A percentile compares a stretch with the other conserved stretches of the same genome.
phyloP scores from a whole-genome alignment of 179 eudicot genomes.

The Vitellaria paradoxa region DNA sequence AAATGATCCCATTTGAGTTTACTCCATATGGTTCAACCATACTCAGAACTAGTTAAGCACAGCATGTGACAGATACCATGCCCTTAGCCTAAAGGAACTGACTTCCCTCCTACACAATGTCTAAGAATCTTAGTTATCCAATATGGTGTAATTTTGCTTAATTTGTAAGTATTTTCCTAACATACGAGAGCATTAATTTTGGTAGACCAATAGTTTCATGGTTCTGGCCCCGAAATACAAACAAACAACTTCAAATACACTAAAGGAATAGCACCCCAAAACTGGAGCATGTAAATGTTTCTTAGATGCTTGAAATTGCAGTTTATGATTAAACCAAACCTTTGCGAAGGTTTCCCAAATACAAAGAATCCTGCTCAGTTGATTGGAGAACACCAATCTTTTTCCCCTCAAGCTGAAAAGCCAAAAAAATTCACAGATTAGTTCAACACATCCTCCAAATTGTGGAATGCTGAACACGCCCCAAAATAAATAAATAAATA shows the following conservation, averaged over 20 bases:
- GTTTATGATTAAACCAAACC: constrained; percentile 37
- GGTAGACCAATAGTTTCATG: neutral
- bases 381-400: constrained; percentile 73
- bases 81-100: neutral
- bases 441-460: neutral
- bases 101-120: neutral
- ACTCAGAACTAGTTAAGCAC: neutral
- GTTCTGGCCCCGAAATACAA: constrained; percentile 6
- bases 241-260: constrained; percentile 1
- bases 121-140: neutral
- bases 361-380: constrained; percentile 55
- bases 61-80: neutral
- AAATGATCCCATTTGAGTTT: neutral
- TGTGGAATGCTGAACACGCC: neutral
- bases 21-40: neutral
- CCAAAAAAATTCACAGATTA: constrained; percentile 9
- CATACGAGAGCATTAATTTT: neutral
- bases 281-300: neutral
- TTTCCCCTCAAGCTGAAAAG: constrained; percentile 66
- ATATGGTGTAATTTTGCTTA: neutral
- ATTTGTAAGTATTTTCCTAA: neutral
- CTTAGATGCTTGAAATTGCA: neutral
- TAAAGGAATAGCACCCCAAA: neutral
- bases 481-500: constrained; percentile 3
- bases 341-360: constrained; percentile 69